These are phyloP conservation scores for Candida montana DNA, from an alignment of 805 yeast genomes.

Conservation along the genomic window DNA sequence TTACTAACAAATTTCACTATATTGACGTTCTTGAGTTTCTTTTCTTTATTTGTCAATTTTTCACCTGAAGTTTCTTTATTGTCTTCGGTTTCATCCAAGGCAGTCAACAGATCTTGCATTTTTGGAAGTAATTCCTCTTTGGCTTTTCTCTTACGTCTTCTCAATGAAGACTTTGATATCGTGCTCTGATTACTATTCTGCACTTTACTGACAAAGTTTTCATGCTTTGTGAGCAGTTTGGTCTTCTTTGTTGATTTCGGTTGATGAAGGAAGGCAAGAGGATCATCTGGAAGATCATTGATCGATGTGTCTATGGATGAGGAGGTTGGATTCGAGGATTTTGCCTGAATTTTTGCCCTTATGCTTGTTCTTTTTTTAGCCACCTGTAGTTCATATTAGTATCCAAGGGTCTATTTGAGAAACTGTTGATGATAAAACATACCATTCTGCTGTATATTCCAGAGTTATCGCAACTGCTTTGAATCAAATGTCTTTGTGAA, in stretches of 20 bases:
- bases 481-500: too few species aligned
- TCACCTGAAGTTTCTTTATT: background rate
- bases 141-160: constrained; percentile 58
- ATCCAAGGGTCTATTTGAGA: background rate
- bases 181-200: constrained; percentile 31
- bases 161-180: constrained; percentile 59
- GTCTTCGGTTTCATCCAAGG: constrained; percentile 32
- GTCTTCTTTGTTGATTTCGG: constrained; percentile 49
- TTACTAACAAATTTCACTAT: constrained; percentile 13
- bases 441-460: too few species aligned
- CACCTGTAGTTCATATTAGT: constrained; percentile 25
- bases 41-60: background rate
- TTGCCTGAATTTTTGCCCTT: constrained; percentile 27
- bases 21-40: constrained; percentile 12
- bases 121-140: constrained; percentile 63
- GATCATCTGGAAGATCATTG: constrained; percentile 27
- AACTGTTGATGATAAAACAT: background rate
- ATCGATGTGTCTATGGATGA: background rate
- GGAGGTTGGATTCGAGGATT: constrained; percentile 25
- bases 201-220: constrained; percentile 34
- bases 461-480: too few species aligned
- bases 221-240: constrained; percentile 37
- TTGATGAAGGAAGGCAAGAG: constrained; percentile 46
- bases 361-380: constrained; percentile 43
- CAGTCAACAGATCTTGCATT: constrained; percentile 55